Evolutionary conservation across 495 filamentous ascomycete genomes (phyloP).

Genomic region (Schizothecium vesticola): DNA sequence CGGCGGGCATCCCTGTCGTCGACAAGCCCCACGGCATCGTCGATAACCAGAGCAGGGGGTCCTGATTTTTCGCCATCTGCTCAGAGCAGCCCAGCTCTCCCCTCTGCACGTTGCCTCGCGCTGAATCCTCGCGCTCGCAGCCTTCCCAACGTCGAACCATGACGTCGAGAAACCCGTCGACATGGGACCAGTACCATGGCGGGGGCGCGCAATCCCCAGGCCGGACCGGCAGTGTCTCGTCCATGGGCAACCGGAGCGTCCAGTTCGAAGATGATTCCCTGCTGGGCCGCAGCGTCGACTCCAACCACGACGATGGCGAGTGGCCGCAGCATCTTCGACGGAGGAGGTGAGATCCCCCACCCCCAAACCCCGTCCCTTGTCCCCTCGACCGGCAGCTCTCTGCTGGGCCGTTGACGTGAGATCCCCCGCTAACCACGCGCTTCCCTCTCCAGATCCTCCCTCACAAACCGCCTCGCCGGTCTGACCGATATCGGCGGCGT

Average conservation of each 20-base stretch:
- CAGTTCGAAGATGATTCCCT: conserved; percentile 37
- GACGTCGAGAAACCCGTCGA: conserved; percentile 42
- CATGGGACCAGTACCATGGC: conserved; percentile 48
- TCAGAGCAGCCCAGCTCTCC: neutral
- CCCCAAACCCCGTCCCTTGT: neutral
- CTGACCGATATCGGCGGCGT: conserved; percentile 79
- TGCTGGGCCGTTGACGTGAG: neutral
- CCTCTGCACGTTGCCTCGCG: neutral
- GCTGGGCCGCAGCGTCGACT: conserved; percentile 31
- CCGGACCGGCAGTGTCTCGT: conserved; percentile 34
- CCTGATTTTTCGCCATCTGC: neutral
- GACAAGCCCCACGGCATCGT: conserved; percentile 2
- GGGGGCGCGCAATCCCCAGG: conserved; percentile 24
- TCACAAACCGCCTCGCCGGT: conserved; percentile 63
- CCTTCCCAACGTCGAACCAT: conserved; percentile 9
- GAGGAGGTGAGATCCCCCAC: conserved; percentile 26
- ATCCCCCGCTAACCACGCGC: neutral
- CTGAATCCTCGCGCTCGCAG: neutral
- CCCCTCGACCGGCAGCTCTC: neutral
- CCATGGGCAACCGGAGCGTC: conserved; percentile 29
- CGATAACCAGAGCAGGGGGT: neutral
- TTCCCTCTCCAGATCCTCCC: conserved; percentile 52
- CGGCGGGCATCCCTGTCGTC: neutral
- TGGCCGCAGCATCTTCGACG: conserved; percentile 31
- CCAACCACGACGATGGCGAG: conserved; percentile 25